phyloP scores from a whole-genome alignment of 2,329 filamentous ascomycete species.

The Exophiala sp. region DNA sequence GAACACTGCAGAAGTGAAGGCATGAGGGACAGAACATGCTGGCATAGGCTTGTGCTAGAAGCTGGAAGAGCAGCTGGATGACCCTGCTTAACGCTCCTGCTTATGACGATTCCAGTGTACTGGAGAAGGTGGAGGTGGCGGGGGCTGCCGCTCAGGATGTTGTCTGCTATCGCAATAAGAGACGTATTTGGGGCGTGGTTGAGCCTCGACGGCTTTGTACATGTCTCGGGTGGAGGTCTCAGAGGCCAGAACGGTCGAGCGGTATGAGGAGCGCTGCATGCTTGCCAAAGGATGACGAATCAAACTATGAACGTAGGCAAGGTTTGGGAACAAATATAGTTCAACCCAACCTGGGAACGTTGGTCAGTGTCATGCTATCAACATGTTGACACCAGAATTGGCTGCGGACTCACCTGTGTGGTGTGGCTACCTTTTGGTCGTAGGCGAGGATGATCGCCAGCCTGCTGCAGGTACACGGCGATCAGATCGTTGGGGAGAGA shows the following conservation, averaged over 20 bases:
- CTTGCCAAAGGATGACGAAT: background rate
- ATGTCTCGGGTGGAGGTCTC: slow-evolving; percentile 36
- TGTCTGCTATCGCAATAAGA: slow-evolving; percentile 28
- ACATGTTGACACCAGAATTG: background rate
- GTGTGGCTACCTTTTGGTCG: background rate
- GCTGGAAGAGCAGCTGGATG: slow-evolving; percentile 1
- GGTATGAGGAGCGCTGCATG: slow-evolving; percentile 27
- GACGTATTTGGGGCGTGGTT: slow-evolving; percentile 33
- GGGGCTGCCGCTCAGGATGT: slow-evolving; percentile 21
- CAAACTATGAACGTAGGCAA: background rate
- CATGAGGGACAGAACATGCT: slow-evolving; percentile 6
- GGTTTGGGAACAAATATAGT: too few species aligned
- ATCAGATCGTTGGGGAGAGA: background rate
- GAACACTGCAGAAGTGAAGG: slow-evolving; percentile 15
- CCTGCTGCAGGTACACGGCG: slow-evolving; percentile 1
- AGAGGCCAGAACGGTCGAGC: slow-evolving; percentile 26
- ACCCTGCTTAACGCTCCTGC: slow-evolving; percentile 8
- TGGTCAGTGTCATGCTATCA: background rate
- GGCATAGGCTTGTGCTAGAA: background rate
- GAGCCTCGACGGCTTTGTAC: slow-evolving; percentile 36
- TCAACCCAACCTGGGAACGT: slow-evolving; percentile 1
- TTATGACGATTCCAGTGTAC: slow-evolving; percentile 25
- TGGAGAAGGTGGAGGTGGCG: slow-evolving; percentile 26
- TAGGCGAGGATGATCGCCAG: slow-evolving; percentile 1
- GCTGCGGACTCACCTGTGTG: background rate